Evolutionary conservation across 1,284 basidiomycete species (phyloP).

Genomic region (Malassezia slooffiae): DNA sequence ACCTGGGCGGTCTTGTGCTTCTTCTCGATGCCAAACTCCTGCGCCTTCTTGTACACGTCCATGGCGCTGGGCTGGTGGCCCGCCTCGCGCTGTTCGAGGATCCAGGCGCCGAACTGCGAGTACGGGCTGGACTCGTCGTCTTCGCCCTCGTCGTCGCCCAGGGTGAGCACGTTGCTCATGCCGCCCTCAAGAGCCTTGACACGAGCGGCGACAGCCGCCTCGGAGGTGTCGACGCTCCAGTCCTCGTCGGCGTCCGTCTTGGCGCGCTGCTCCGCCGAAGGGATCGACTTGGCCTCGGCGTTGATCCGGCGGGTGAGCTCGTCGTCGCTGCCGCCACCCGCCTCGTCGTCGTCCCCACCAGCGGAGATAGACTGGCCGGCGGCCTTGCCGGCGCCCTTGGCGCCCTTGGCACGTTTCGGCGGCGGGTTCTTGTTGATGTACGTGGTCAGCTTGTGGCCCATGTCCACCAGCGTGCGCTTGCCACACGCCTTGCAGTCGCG

Average conservation of each 20-base stretch:
- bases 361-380: constrained; percentile 61
- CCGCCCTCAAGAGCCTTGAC: constrained; percentile 64
- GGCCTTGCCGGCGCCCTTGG: constrained; percentile 42
- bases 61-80: constrained; percentile 49
- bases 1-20: constrained; percentile 86
- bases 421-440: constrained; percentile 97
- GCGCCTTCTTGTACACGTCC: constrained; percentile 74
- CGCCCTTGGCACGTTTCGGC: constrained; percentile 53
- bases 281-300: constrained; percentile 47
- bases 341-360: constrained; percentile 29
- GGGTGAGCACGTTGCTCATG: constrained; percentile 53
- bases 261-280: constrained; percentile 52
- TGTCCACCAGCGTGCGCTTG: constrained; percentile 78
- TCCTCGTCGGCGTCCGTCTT: constrained; percentile 52
- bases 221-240: constrained; percentile 82
- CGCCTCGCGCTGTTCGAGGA: constrained; percentile 62
- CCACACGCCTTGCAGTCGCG: constrained; percentile 98
- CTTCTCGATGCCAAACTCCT: constrained; percentile 83
- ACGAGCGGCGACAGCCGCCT: constrained; percentile 79
- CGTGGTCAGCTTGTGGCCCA: constrained; percentile 91
- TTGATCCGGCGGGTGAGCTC: constrained; percentile 52
- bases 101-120: constrained; percentile 70
- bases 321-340: constrained; percentile 47
- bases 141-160: constrained; percentile 55
- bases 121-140: constrained; percentile 61